Evolutionary conservation across 2,329 filamentous ascomycete species (phyloP), one percentile per base, ranked within the genome.

Genomic region (Domatiomyces globalis): DNA sequence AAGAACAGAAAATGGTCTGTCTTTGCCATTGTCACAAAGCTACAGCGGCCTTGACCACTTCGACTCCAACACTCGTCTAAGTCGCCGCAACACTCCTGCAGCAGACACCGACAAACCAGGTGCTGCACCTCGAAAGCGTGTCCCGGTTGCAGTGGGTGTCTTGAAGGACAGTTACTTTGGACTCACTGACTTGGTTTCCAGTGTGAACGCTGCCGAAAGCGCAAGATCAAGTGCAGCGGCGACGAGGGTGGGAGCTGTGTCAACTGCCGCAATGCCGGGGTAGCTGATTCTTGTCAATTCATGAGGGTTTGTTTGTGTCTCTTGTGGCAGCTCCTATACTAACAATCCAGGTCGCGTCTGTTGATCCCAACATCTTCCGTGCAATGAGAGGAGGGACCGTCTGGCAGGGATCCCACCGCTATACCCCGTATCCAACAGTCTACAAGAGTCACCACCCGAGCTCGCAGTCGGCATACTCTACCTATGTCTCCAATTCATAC

Each of bases 151-250:
- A 15, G 63, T 66, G 56, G 51, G 60, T 59, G 45, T 29, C 18
- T 25, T 10, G 18, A 6, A 33, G 25, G 5, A 7, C 29, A 7
- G 8, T 33, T 33, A 10, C 12, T 5, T 33, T 4, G 17, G 42
- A 7, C 12, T 22, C 25, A 33, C 39, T 20, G 50, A 54, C 43
- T 54, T 44, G 12, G 7, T 8, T 4, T 33, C 33, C 58, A 95
- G 90, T 96, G 90, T 66, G 80, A 81, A 36, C 81, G 90, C 59
- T 96, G 90, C 68, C 81, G 90, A 54, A 89, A 90, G 70, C 80
- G 90, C 53, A 96, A 96, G 73, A 96, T 96, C 61, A 84, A 87
- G 60, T 96, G 90, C 71, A 94, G 85, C 62, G 90, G 90, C 44
- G 87, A 95, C 64, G 74, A 77, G 33, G 85, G 84, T 29, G 79